phyloP scores from a whole-genome alignment of 2,329 filamentous ascomycete species.

The Zopfia rhizophila region DNA sequence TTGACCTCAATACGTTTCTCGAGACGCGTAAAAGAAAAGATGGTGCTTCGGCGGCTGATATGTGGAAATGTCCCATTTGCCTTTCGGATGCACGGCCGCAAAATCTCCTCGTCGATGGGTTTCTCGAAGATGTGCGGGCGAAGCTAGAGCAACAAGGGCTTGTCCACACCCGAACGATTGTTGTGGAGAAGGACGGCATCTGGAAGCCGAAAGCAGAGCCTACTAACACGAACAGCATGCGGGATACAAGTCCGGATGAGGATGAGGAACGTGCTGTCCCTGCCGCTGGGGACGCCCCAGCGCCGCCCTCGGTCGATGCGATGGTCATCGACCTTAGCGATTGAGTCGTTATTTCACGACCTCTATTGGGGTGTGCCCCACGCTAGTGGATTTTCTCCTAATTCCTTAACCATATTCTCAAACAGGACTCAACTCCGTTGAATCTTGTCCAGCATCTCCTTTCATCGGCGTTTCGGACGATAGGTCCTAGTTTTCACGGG shows the following conservation, averaged over 20 bases:
- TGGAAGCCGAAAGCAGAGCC: constrained; percentile 66
- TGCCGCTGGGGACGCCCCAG: neutral
- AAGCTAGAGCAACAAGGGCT: constrained; percentile 62
- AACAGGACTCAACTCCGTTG: neutral
- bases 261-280: constrained; percentile 1
- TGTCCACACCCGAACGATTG: constrained; percentile 68
- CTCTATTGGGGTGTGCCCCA: neutral
- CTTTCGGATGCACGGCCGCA: constrained; percentile 78
- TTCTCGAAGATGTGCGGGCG: constrained; percentile 71
- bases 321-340: constrained; percentile 22
- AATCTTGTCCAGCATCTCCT: neutral
- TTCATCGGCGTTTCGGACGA: neutral
- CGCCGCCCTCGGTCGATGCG: neutral
- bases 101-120: constrained; percentile 77
- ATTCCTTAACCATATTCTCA: neutral
- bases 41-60: constrained; percentile 64
- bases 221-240: constrained; percentile 23
- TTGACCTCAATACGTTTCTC: constrained; percentile 87
- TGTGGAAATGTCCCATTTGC: constrained; percentile 91
- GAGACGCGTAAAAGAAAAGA: constrained; percentile 45
- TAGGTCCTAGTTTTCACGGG: neutral
- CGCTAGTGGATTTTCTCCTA: neutral
- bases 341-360: constrained; percentile 6
- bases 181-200: constrained; percentile 70
- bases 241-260: constrained; percentile 22